A percentile compares a stretch with the other conserved stretches of the same genome.
Conservation (phyloP, 2,329 filamentous ascomycete genomes). For the Beauveria brongniartii region DNA sequence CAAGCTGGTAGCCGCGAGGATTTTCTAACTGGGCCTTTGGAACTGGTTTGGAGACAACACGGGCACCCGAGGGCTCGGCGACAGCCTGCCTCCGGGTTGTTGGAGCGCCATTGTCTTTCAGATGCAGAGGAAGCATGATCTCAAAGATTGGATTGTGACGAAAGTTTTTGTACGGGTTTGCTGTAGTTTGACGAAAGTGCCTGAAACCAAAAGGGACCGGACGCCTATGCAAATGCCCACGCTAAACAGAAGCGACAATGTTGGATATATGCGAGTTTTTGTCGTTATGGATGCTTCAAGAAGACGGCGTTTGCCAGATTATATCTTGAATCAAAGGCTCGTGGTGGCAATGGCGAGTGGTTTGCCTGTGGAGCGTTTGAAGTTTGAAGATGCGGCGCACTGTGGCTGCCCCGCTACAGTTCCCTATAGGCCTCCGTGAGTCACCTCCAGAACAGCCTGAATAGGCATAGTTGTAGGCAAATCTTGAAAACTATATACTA, state of each 20-base stretch:
- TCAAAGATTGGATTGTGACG: constrained; percentile 8
- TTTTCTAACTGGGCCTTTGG: constrained; percentile 57
- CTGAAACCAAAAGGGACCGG: neutral
- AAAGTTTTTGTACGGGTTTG: neutral
- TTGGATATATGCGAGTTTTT: neutral
- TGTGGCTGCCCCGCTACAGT: neutral
- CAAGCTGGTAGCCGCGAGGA: constrained; percentile 65
- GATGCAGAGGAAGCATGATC: constrained; percentile 32
- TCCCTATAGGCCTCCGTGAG: constrained; percentile 1
- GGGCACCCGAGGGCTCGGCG: constrained; percentile 33
- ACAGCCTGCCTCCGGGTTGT: constrained; percentile 38
- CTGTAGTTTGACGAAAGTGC: neutral
- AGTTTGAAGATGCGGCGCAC: neutral
- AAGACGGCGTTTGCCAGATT: neutral
- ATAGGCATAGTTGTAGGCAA: too few species aligned
- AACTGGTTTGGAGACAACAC: constrained; percentile 56
- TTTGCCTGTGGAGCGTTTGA: neutral
- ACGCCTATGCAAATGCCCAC: constrained; percentile 5
- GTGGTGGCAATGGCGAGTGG: constrained; percentile 1
- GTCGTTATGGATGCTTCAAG: neutral
- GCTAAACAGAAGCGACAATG: neutral
- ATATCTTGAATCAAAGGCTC: neutral
- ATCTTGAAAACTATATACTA: neutral
- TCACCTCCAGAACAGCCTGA: neutral
- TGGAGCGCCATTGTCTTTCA: constrained; percentile 21